Percentiles rank a stretch among this genome's conserved stretches.
phyloP scores from a whole-genome alignment of 495 filamentous ascomycete species.

The Hyaloscypha bicolor region DNA sequence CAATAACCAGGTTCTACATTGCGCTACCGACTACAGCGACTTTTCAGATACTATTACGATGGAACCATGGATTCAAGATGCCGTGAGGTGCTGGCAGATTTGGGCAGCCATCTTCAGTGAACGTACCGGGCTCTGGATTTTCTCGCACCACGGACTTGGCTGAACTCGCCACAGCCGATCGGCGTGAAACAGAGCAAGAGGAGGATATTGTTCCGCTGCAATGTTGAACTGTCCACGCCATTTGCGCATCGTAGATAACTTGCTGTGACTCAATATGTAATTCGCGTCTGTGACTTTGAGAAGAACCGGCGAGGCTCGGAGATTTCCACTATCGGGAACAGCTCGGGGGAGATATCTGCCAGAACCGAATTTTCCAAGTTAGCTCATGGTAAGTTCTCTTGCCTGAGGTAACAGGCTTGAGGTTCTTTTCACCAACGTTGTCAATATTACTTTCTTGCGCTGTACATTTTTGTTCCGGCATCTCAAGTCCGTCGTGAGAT shows the following conservation, averaged over 20 bases:
- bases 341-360: neutral
- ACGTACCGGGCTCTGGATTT: too few species aligned
- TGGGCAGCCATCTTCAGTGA: neutral
- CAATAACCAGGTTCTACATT: neutral
- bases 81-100: neutral
- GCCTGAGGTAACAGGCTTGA: conserved; percentile 11
- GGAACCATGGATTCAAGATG: neutral
- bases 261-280: conserved; percentile 33
- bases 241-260: conserved; percentile 35
- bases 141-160: neutral
- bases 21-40: neutral
- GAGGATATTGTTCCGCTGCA: neutral
- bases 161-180: too few species aligned
- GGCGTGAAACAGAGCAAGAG: neutral
- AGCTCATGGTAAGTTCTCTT: conserved; percentile 21
- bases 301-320: neutral
- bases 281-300: conserved; percentile 1
- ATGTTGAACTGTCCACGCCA: conserved; percentile 10
- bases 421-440: neutral
- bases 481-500: neutral
- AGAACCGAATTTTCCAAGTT: neutral
- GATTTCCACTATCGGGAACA: neutral
- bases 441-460: neutral
- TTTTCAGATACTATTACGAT: neutral
- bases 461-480: neutral